A percentile compares a stretch with the other conserved stretches of the same genome.
Evolutionary conservation across 257 asterid species (phyloP).

Genomic region (Sherardia arvensis): DNA sequence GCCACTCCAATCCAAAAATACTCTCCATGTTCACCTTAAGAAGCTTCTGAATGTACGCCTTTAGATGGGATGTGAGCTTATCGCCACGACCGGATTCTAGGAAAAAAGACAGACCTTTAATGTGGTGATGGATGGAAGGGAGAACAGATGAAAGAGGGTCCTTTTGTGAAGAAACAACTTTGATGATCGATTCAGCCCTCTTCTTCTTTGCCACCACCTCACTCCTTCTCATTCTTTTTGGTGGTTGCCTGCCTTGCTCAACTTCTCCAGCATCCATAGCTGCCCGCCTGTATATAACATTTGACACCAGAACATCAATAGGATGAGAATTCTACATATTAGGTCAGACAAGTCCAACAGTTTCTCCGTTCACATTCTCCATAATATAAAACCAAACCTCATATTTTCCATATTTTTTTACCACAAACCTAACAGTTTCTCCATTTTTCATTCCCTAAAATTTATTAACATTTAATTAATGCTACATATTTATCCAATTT

Average conservation of each 20-base stretch:
- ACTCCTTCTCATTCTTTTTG: not conserved
- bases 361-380: no score
- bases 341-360: no score
- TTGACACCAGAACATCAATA: no score
- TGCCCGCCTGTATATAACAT: not conserved
- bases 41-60: conserved; percentile 54
- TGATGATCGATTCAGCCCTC: conserved; percentile 33
- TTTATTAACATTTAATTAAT: no score
- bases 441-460: no score
- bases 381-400: no score
- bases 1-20: conserved; percentile 82
- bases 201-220: conserved; percentile 52
- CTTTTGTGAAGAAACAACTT: conserved; percentile 40
- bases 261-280: conserved; percentile 5
- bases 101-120: conserved; percentile 38
- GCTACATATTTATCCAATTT: no score
- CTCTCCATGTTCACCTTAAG: conserved; percentile 88
- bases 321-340: no score
- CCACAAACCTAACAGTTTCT: no score
- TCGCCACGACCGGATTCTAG: conserved; percentile 65
- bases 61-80: conserved; percentile 44
- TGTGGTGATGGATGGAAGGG: conserved; percentile 37
- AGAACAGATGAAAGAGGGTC: conserved; percentile 57
- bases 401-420: no score
- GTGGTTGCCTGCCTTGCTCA: not conserved